phyloP scores from a whole-genome alignment of 257 asterid species.

The Solanum chmielewskii region DNA sequence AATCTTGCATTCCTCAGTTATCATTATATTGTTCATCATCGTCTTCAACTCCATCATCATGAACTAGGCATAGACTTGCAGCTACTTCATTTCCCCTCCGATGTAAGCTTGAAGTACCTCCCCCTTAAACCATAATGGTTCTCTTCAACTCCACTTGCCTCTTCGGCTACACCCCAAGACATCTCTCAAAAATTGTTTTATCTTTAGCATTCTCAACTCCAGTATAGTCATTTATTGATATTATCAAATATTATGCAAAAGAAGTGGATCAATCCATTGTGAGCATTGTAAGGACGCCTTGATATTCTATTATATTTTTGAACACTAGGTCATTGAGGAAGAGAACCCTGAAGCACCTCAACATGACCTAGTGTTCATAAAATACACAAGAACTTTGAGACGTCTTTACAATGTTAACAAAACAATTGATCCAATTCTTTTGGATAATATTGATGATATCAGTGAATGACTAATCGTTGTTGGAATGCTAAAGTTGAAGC shows the following conservation, averaged over 20 bases:
- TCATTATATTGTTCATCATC: neutral
- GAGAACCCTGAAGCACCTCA: neutral
- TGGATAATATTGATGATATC: neutral
- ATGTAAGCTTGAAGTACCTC: neutral
- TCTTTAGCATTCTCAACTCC: neutral
- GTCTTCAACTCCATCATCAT: neutral
- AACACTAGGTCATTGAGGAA: neutral
- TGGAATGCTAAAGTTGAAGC: neutral
- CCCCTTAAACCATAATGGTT: neutral
- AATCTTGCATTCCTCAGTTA: neutral
- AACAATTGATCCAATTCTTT: neutral
- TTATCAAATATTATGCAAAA: neutral
- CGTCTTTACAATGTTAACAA: neutral
- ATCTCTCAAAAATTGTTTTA: neutral
- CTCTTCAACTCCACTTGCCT: neutral
- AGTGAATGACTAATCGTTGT: neutral
- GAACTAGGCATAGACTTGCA: neutral
- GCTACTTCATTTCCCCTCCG: neutral
- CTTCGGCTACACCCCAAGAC: neutral
- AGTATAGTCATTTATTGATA: neutral
- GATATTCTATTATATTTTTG: neutral
- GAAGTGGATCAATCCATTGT: neutral
- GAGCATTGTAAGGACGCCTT: neutral
- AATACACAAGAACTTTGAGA: neutral
- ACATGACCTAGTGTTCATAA: neutral